phyloP scores from a whole-genome alignment of 345 rosid species.

The Adansonia digitata region DNA sequence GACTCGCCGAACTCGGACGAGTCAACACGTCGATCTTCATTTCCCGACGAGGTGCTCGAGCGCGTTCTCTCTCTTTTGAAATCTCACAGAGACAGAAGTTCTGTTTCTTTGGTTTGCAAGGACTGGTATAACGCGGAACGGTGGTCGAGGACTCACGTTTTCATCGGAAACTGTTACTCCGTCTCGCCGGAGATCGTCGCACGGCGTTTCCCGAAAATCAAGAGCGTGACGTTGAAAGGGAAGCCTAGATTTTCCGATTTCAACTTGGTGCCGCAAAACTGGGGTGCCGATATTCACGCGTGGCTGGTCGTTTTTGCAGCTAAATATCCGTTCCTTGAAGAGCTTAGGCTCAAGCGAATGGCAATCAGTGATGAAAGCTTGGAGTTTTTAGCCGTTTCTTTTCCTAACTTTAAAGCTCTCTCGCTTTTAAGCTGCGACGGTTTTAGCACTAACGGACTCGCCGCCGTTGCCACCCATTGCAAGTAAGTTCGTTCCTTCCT shows the following conservation, averaged over 20 bases:
- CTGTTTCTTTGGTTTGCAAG: conserved; percentile 55
- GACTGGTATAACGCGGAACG: conserved; percentile 63
- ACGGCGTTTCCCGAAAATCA: conserved; percentile 46
- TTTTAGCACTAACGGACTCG: conserved; percentile 56
- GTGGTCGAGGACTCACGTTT: conserved; percentile 51
- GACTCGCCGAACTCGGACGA: conserved; percentile 22
- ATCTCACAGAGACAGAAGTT: conserved; percentile 53
- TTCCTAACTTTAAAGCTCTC: conserved; percentile 44
- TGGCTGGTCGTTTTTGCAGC: conserved; percentile 58
- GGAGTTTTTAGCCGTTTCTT: conserved; percentile 46
- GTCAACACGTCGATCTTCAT: conserved; percentile 25
- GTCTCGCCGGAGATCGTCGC: conserved; percentile 53
- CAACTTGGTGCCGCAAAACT: conserved; percentile 54
- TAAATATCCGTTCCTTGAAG: conserved; percentile 51
- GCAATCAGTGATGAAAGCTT: conserved; percentile 54
- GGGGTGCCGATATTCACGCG: conserved; percentile 62
- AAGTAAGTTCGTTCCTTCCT: conserved; percentile 29
- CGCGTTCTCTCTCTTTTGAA: conserved; percentile 40
- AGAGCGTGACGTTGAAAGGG: conserved; percentile 57
- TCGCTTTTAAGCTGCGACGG: conserved; percentile 69
- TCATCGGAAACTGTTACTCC: conserved; percentile 68
- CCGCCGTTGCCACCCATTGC: conserved; percentile 55
- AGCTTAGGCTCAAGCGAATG: conserved; percentile 66
- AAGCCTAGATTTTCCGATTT: conserved; percentile 71
- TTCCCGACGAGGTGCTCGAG: conserved; percentile 66